These are phyloP conservation scores for Psilocybe sp. DNA, from an alignment of 768 basidiomycete genomes.

Conservation along the genomic window DNA sequence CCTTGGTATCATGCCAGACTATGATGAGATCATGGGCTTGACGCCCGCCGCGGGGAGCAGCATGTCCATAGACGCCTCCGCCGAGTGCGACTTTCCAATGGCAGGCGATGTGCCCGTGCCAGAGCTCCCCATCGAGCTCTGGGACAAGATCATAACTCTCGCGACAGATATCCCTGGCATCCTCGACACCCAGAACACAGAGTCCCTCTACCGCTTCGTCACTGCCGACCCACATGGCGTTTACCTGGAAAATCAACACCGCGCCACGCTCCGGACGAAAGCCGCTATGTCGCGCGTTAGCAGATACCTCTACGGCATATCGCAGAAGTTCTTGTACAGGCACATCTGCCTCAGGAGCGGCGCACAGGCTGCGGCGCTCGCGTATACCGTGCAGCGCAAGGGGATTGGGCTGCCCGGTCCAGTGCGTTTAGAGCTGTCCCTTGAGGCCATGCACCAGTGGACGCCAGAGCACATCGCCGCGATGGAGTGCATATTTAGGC, in stretches of 20 bases:
- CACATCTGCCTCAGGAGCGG: slow-evolving; percentile 21
- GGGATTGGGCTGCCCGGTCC: slow-evolving; percentile 13
- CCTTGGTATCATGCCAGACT: too few relatives aligned
- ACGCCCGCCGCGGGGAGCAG: too few relatives aligned
- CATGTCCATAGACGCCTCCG: too few relatives aligned
- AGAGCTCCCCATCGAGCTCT: slow-evolving; percentile 23
- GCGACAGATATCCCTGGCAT: slow-evolving; percentile 22
- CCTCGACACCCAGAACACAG: slow-evolving; percentile 8
- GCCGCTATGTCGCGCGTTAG: slow-evolving; percentile 20
- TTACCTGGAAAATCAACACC: slow-evolving; percentile 14
- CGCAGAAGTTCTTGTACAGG: slow-evolving; percentile 14
- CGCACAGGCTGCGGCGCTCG: slow-evolving; percentile 15
- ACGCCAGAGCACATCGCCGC: slow-evolving; percentile 14
- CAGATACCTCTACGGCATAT: slow-evolving; percentile 17
- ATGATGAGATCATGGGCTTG: too few relatives aligned
- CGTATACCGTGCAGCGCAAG: slow-evolving; percentile 7
- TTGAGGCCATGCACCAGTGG: slow-evolving; percentile 21
- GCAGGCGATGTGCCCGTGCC: neutral
- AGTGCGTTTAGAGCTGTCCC: slow-evolving; percentile 21
- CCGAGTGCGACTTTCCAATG: too few relatives aligned
- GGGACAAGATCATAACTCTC: slow-evolving; percentile 21
- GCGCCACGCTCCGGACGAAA: slow-evolving; percentile 16
- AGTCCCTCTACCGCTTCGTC: slow-evolving; percentile 12
- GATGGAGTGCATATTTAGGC: slow-evolving; percentile 16
- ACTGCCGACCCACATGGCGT: slow-evolving; percentile 21